phyloP scores from a whole-genome alignment of 2,329 filamentous ascomycete species.

The Trichoderma brevicompactum region DNA sequence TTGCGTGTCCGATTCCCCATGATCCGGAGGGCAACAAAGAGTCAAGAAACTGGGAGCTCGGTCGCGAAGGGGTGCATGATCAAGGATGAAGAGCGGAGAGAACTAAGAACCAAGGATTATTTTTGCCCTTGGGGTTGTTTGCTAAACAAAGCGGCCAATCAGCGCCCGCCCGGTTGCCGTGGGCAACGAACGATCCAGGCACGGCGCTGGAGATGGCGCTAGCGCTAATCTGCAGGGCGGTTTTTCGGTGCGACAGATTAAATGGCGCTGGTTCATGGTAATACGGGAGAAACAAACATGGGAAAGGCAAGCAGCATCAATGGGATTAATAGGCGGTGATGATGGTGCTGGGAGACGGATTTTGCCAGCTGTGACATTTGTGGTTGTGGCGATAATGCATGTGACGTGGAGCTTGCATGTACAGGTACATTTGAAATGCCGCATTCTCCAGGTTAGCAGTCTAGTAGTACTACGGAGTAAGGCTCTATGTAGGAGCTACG shows the following conservation, averaged over 20 bases:
- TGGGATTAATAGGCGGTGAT: background rate
- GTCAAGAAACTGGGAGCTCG: constrained; percentile 23
- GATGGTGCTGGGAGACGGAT: background rate
- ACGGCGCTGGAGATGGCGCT: constrained; percentile 10
- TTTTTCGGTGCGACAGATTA: background rate
- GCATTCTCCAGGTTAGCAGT: background rate
- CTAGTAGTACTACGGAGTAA: no score
- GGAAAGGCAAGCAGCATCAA: background rate
- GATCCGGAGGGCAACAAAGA: constrained; percentile 40
- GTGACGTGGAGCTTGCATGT: constrained; percentile 16
- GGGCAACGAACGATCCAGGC: constrained; percentile 37
- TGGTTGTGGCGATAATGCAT: background rate
- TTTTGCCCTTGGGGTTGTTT: constrained; percentile 35
- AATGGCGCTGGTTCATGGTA: constrained; percentile 6
- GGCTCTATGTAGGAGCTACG: no score
- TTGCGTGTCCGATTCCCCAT: constrained; percentile 50
- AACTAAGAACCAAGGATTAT: constrained; percentile 31
- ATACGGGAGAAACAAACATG: background rate
- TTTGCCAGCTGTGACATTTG: background rate
- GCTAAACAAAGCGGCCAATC: constrained; percentile 38
- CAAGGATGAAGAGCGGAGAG: constrained; percentile 28
- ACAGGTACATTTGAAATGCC: constrained; percentile 10
- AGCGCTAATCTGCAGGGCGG: constrained; percentile 8
- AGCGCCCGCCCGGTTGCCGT: constrained; percentile 38
- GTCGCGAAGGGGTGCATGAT: constrained; percentile 26